Conservation (phyloP, 306 rosid genomes). For the Argentina anserina region DNA sequence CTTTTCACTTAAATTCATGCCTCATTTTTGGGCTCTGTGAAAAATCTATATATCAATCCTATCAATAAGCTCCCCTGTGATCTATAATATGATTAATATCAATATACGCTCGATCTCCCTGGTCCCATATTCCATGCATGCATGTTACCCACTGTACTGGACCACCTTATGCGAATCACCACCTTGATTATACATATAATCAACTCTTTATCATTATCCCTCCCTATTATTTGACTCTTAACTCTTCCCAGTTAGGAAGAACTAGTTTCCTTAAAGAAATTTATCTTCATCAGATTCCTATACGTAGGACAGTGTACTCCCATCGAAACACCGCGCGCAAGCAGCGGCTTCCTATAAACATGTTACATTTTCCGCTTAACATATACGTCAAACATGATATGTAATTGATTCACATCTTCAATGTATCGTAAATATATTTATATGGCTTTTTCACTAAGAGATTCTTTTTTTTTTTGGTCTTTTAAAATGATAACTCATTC, state of each 20-base stretch:
- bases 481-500: too few relatives aligned
- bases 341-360: neutral
- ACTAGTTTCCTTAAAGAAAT: neutral
- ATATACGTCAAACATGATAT: neutral
- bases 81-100: neutral
- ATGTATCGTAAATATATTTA: too few relatives aligned
- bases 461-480: too few relatives aligned
- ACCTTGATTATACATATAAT: neutral
- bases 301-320: neutral
- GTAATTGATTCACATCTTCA: neutral
- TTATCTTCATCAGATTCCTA: neutral
- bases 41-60: neutral
- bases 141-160: constrained; percentile 1
- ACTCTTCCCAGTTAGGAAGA: neutral
- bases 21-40: neutral
- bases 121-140: constrained; percentile 12
- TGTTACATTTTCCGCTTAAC: neutral
- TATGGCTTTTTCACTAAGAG: too few relatives aligned
- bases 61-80: neutral
- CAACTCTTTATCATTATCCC: neutral
- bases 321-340: neutral
- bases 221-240: neutral
- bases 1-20: constrained; percentile 24
- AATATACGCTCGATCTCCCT: neutral
- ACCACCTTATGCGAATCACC: constrained; percentile 3